Percentiles rank a stretch among this genome's conserved stretches.
These are phyloP conservation scores for Termitomyces sp. DNA, from an alignment of 768 basidiomycete genomes.

Conservation along the genomic window DNA sequence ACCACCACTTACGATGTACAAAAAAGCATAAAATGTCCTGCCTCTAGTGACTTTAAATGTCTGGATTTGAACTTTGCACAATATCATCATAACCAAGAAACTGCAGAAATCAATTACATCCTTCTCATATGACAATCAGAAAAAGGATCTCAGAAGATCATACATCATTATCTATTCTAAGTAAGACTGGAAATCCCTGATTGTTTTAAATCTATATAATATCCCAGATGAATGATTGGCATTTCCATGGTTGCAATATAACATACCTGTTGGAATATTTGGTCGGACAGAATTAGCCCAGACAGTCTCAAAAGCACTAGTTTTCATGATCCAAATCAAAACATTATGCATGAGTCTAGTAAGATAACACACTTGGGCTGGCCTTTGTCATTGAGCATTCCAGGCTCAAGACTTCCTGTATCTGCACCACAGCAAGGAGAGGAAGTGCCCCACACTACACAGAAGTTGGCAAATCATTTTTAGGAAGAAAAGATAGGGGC, in stretches of 20 bases:
- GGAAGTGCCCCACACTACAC: slow-evolving; percentile 36
- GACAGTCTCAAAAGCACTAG: slow-evolving; percentile 31
- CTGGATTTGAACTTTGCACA: too few species aligned
- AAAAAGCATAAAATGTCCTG: too few species aligned
- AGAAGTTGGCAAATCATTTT: not conserved
- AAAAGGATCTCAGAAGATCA: not conserved
- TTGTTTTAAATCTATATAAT: slow-evolving; percentile 11
- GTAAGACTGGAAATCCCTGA: slow-evolving; percentile 13
- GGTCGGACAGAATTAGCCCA: slow-evolving; percentile 31
- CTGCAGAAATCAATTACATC: not conserved
- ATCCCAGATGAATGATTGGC: not conserved
- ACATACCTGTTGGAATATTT: slow-evolving; percentile 26
- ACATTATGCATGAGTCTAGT: not conserved
- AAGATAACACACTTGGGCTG: slow-evolving; percentile 25
- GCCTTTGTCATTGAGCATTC: slow-evolving; percentile 28
- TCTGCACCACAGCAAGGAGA: slow-evolving; percentile 38
- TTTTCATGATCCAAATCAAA: not conserved
- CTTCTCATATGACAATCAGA: not conserved
- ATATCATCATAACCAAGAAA: not conserved
- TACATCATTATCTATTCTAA: not conserved
- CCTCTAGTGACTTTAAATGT: too few species aligned
- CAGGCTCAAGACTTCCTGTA: slow-evolving; percentile 39
- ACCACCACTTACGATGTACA: too few species aligned
- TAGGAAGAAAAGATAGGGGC: not conserved
- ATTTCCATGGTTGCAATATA: not conserved